Base-by-base conservation (phyloP, 2,329 filamentous ascomycete genomes). In the Onygena corvina region DNA sequence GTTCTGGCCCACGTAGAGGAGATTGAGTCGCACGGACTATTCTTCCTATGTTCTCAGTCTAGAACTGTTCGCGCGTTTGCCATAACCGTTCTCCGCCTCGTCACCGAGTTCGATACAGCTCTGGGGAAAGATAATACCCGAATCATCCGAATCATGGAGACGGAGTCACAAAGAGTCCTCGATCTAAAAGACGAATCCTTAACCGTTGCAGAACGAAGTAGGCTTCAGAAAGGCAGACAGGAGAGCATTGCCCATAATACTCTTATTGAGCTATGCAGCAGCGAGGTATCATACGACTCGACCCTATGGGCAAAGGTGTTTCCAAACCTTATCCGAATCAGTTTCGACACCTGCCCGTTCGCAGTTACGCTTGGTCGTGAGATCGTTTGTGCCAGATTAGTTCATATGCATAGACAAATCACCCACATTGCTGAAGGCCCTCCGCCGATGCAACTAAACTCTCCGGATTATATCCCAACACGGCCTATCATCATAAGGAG, bases 291-390 rank as follows among this genome's bases (percentile, higher is more conserved):
- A 0, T 95, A 96, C 60, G 92, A 98, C 62, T 83, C 87, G 2
- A 94, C 89, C 0, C 70, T 98, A 9, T 98, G 92, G 92, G 93
- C 92, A 69, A 98, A 96, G 61, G 83, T 96, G 14, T 98, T 98
- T 60, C 93, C 92, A 2, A 96, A 95, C 60, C 75, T 98, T 27
- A 85, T 98, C 50, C 80, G 87, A 8, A 83, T 94, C 56, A 87
- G 88, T 51, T 93, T 87, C 60, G 86, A 95, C 56, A 84, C 84
- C 52, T 98, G 90, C 59, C 86, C 87, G 0, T 89, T 94, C 59
- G 88, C 90, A 1, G 86, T 96, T 29, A 89, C 86, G 0, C 79
- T 96, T 44, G 88, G 87, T 21, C 79, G 93, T 52, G 90, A 96
- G 60, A 79, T 95, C 51, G 85, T 98, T 36, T 96, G 90, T 67